Base-by-base conservation (phyloP, 2,329 filamentous ascomycete genomes). In the Lecanoromycetidae sp. region DNA sequence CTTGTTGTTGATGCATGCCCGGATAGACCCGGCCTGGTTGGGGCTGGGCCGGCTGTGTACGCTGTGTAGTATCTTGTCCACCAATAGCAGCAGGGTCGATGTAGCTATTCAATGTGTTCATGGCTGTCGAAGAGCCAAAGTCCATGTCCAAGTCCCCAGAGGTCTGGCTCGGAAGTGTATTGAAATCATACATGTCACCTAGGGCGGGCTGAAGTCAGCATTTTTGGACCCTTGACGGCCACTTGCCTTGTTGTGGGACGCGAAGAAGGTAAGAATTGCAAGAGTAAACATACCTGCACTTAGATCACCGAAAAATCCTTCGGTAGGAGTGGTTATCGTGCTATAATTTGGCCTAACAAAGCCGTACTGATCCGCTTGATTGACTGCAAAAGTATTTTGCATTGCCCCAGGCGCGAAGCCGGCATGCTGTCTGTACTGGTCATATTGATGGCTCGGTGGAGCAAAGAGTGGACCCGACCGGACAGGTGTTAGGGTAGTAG, bases 361-460 rank as follows among this genome's bases (percentile, higher is more conserved):
- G n/a, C n/a, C n/a, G 55, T 68, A 63, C 4, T 61, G 59, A 38
- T 55, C 74, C 54, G 66, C 67, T 60, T 83, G 74, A 63, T 84
- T 87, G 57, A 91, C 76, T 29, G 84, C 83, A 60, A 91, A 76
- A 10, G 88, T 84, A 64, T 78, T 84, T 34, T 82, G 80, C 53
- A 91, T 71, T 44, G 87, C 88, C 52, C 87, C 87, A 1, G 86
- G 82, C 0, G 91, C 86, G 25, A 95, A 80, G 54, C 88, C 87
- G 3, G 91, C 95, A 70, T 95, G 88, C 63, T 98, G 91, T 69
- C 87, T 85, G 71, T 95, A 93, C 61, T 86, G 80, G 59, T 87
- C 85, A 71, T 96, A 96, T 66, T 94, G 86, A 69, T 95, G 88
- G 65, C 87, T 94, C 7, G 91, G 90, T 29, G 80, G 85, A 39